Evolutionary conservation across 352 stramenopile species (phyloP), one percentile per base, ranked within the genome.

Genomic region (Paralagenidium karlingii): DNA sequence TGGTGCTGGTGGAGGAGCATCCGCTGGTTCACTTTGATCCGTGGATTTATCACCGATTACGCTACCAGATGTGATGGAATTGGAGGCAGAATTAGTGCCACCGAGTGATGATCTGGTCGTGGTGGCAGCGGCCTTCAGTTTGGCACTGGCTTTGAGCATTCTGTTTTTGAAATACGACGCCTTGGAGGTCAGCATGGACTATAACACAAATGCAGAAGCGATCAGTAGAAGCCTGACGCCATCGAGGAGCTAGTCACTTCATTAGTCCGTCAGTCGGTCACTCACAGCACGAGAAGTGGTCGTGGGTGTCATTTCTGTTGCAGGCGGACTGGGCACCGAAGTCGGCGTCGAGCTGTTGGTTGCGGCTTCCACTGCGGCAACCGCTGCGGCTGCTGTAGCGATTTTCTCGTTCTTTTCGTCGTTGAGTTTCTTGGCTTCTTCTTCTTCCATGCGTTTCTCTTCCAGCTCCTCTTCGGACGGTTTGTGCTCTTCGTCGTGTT

Each of bases 361-460:
- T 8, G 9, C 32, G 27, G 32, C 21, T 19, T 34, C 33, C 2
- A 43, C 32, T 15, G 18, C 21, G 4, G 34, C 13, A 19, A 44
- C 24, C 22, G 34, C 37, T 15, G 37, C 19, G 19, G 22, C 22
- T 42, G 37, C 13, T n/a, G n/a, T n/a, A n/a, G n/a, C n/a, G n/a
- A n/a, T n/a, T 59, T 81, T 49, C 24, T 67, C 78, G 7, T 81
- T 50, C 45, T 85, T 85, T 45, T 87, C 73, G 1, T 51, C 70
- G 29, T 84, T 73, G 4, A 88, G 55, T 37, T 88, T 88, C 43
- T 85, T 68, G 40, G 85, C 73, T 38, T 91, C 77, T 40, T 91
- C 77, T 41, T 88, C 77, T 42, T 82, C 77, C 77, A 91, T 88
- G 41, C 81, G 75, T 50, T 87, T 82, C 53, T 91, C 77, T 45